Base-by-base conservation (phyloP, 176 grass and related monocot genomes). In the Musa troglodytarum region DNA sequence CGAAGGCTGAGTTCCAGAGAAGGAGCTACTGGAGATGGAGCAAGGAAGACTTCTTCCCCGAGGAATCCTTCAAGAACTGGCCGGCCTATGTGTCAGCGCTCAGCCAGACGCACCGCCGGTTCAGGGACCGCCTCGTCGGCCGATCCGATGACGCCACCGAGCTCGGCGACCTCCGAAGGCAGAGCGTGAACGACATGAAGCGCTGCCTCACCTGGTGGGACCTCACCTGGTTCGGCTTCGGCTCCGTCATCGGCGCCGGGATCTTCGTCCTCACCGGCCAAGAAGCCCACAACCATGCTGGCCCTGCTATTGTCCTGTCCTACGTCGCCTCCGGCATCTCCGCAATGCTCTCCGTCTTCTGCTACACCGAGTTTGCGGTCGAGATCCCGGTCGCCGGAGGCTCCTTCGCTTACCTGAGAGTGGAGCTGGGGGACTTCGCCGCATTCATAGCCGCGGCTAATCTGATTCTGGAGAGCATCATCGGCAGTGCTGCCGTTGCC, bases 181-280 rank as follows among this genome's bases (percentile, higher is more conserved):
- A 86, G 53, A 98, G 95, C 88, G 95, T 91, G 86, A 80, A 98
- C 85, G 88, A 93, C 22, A 93, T 98, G 90, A 86, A 84, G 13
- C 85, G 95, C 28, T 93, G 90, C 84, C 83, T 98, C 25, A 91
- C 83, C 1, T 98, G 95, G 95, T 98, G 95, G 95, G 95, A 98
- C 77, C 94, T 98, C 1, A 91, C 86, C 7, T 98, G 95, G 95
- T 89, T 98, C 73, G 90, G 95, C 1, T 98, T 98, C 80, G 95
- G 95, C 5, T 93, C 88, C 11, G 88, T 89, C 67, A 89, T 98
- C 65, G 95, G 95, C 54, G 82, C 90, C 1, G 95, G 95, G 0
- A 98, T 98, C 90, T 98, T 98, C 75, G 90, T 98, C 63, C 79
- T 98, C 49, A 98, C 94, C 1, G 95, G 88, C 2, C 80, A 89